Conservation (phyloP, 2,329 filamentous ascomycete genomes). For the Colletotrichum ledebouriae region DNA sequence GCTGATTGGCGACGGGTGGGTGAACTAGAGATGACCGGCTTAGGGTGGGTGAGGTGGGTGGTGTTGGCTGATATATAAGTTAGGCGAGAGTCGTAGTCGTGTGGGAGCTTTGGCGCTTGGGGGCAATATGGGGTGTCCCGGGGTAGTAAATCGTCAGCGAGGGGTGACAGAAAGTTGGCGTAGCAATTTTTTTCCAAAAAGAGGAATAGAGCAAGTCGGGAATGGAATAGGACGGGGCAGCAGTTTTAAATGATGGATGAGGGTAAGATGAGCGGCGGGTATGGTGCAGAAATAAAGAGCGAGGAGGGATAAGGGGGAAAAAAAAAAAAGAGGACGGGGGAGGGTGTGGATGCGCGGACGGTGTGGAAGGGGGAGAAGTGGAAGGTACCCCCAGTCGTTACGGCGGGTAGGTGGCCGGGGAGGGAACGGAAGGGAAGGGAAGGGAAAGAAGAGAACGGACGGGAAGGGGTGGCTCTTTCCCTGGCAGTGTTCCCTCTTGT, state of each 20-base stretch:
- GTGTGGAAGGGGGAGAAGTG: constrained; percentile 34
- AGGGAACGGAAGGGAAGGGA: constrained; percentile 28
- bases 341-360: constrained; percentile 34
- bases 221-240: constrained; percentile 39
- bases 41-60: constrained; percentile 18
- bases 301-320: constrained; percentile 24
- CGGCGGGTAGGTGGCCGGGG: constrained; percentile 9
- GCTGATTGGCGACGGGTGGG: constrained; percentile 2
- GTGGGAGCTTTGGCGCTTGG: constrained; percentile 35
- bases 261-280: constrained; percentile 20
- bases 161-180: constrained; percentile 40
- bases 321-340: constrained; percentile 29
- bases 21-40: neutral
- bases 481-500: neutral
- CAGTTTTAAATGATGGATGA: constrained; percentile 42
- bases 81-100: constrained; percentile 27
- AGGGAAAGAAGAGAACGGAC: neutral
- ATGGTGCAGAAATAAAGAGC: constrained; percentile 10
- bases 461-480: constrained; percentile 19
- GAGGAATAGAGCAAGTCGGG: constrained; percentile 29
- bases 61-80: constrained; percentile 33
- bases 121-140: constrained; percentile 30
- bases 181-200: constrained; percentile 39
- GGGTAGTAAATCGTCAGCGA: constrained; percentile 31
- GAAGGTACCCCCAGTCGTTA: constrained; percentile 13